Conservation (phyloP, 1,139 yeast genomes). For the Debaryomyces sp. region DNA sequence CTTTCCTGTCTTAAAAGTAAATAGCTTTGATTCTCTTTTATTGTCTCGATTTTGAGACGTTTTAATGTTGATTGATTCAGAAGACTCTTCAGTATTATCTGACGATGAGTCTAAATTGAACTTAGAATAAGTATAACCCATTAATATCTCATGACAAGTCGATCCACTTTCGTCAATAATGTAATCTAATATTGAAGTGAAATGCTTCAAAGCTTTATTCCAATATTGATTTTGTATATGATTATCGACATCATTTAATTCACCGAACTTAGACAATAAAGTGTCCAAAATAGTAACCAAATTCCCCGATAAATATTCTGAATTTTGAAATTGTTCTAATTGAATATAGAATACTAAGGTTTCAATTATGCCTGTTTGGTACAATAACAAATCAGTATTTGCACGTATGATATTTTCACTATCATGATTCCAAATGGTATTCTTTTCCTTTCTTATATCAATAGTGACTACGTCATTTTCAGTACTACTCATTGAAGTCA, state of each 20-base stretch:
- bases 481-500: slow-evolving; percentile 19
- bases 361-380: slow-evolving; percentile 39
- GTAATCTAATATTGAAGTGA: slow-evolving; percentile 34
- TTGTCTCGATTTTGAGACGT: slow-evolving; percentile 14
- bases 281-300: slow-evolving; percentile 32
- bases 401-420: slow-evolving; percentile 27
- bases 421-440: slow-evolving; percentile 27
- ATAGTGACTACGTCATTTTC: slow-evolving; percentile 19
- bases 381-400: slow-evolving; percentile 23
- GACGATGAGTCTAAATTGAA: slow-evolving; percentile 21
- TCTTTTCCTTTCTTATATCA: slow-evolving; percentile 25
- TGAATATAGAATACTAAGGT: slow-evolving; percentile 41
- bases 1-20: slow-evolving; percentile 30
- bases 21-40: slow-evolving; percentile 31
- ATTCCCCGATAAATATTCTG: slow-evolving; percentile 37
- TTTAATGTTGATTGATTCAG: slow-evolving; percentile 8
- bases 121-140: slow-evolving; percentile 33
- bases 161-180: slow-evolving; percentile 44
- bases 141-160: slow-evolving; percentile 40
- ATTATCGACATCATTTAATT: slow-evolving; percentile 18
- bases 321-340: slow-evolving; percentile 45
- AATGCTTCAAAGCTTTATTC: slow-evolving; percentile 35
- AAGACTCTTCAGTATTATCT: slow-evolving; percentile 11
- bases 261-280: slow-evolving; percentile 36
- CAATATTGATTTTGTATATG: slow-evolving; percentile 41